Evolutionary conservation across 129 eudicot species (phyloP).

Genomic region (Chrysanthemum lavandulifolium): DNA sequence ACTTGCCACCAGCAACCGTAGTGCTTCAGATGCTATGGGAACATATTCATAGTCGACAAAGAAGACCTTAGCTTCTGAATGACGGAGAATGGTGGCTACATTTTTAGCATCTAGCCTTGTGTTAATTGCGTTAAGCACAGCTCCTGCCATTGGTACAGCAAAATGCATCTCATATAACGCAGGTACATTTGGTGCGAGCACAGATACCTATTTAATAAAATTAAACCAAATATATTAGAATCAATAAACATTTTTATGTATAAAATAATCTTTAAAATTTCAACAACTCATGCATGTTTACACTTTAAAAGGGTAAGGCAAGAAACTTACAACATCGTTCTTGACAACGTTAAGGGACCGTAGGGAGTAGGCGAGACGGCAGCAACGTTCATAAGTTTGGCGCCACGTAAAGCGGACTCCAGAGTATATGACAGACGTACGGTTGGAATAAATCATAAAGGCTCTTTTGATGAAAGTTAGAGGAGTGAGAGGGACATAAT

Average conservation of each 20-base stretch:
- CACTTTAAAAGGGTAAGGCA: neutral
- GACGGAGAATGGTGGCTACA: neutral
- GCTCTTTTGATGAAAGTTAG: no score
- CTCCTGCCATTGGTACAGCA: no score
- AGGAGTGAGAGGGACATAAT: no score
- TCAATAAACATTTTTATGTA: no score
- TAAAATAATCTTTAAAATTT: no score
- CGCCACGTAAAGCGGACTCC: no score
- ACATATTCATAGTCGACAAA: neutral
- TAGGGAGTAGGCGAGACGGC: neutral
- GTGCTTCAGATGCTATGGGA: neutral
- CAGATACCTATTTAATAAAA: neutral
- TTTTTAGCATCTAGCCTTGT: constrained; percentile 1
- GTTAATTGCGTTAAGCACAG: neutral
- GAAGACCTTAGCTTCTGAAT: neutral
- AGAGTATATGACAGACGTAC: no score
- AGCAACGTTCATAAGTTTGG: neutral
- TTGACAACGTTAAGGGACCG: neutral
- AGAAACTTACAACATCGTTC: neutral
- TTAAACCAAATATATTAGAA: no score
- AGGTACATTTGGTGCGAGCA: neutral
- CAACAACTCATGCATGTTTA: no score
- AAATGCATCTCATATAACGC: neutral
- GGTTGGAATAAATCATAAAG: no score
- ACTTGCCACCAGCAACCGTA: neutral